These are phyloP conservation scores for Dipteronia dyeriana DNA, from an alignment of 345 rosid genomes.

Conservation along the genomic window DNA sequence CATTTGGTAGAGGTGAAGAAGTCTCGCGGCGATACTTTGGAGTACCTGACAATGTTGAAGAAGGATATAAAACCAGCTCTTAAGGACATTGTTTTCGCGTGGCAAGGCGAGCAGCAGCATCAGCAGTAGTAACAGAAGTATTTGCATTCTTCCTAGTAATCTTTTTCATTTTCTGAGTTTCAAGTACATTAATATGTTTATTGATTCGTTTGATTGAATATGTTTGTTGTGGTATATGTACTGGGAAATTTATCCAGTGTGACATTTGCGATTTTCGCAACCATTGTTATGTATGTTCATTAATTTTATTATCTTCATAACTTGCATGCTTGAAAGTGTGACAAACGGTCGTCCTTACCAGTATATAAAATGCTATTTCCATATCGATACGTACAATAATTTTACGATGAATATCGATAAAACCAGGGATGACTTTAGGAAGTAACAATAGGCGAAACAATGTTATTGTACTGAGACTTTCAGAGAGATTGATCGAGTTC, in stretches of 20 bases:
- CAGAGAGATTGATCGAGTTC: conserved; percentile 2
- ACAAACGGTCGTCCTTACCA: neutral
- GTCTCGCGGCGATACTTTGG: conserved; percentile 37
- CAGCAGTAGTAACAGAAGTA: neutral
- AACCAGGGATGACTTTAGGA: neutral
- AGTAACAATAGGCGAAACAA: neutral
- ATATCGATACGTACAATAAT: neutral
- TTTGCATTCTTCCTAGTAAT: neutral
- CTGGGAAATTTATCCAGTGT: neutral
- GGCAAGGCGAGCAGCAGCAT: conserved; percentile 43
- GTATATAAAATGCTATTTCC: no score
- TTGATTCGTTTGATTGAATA: neutral
- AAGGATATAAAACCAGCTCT: conserved; percentile 42
- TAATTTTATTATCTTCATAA: neutral
- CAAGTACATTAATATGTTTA: neutral
- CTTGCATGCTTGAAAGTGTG: neutral
- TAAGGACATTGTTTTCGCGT: conserved; percentile 42
- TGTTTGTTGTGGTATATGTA: neutral
- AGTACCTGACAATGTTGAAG: conserved; percentile 34
- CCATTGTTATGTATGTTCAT: neutral
- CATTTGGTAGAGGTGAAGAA: conserved; percentile 46
- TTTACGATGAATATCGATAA: neutral
- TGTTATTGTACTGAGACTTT: neutral
- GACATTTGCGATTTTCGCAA: neutral
- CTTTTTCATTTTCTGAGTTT: conserved; percentile 1